Evolutionary conservation across 805 yeast species (phyloP).

Genomic region (Lipomyces mesembrius): DNA sequence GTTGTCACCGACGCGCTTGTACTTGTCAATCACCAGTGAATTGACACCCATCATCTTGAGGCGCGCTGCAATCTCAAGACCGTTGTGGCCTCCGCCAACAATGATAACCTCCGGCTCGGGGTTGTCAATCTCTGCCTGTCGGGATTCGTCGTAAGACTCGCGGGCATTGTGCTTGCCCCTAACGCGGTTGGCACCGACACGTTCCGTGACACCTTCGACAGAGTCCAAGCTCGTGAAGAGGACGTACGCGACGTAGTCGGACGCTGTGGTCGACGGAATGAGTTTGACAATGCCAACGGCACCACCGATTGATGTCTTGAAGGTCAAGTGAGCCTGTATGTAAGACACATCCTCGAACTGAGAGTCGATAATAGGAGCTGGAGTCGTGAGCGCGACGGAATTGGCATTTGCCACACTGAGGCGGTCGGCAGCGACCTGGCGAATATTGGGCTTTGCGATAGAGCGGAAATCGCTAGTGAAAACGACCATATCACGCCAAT

Average conservation of each 20-base stretch:
- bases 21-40: slow-evolving; percentile 49
- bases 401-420: slow-evolving; percentile 21
- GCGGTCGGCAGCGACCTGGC: slow-evolving; percentile 35
- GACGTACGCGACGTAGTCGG: slow-evolving; percentile 25
- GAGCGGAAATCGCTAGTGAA: slow-evolving; percentile 39
- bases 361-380: slow-evolving; percentile 18
- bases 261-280: slow-evolving; percentile 17
- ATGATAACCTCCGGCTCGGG: slow-evolving; percentile 51
- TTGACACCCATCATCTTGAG: slow-evolving; percentile 51
- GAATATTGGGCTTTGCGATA: slow-evolving; percentile 35
- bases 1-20: slow-evolving; percentile 52
- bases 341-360: slow-evolving; percentile 28
- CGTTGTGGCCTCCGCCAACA: slow-evolving; percentile 57
- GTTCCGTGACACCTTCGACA: slow-evolving; percentile 25
- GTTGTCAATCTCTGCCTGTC: slow-evolving; percentile 19
- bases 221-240: slow-evolving; percentile 34
- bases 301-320: slow-evolving; percentile 29
- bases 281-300: slow-evolving; percentile 27
- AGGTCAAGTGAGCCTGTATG: slow-evolving; percentile 28
- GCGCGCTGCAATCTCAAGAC: slow-evolving; percentile 52
- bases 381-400: slow-evolving; percentile 16
- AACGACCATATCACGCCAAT: slow-evolving; percentile 39
- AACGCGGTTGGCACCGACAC: slow-evolving; percentile 24
- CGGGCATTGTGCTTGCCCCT: slow-evolving; percentile 29
- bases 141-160: slow-evolving; percentile 26